Conservation (phyloP, 352 stramenopile genomes). For the Pythium coloratum region DNA sequence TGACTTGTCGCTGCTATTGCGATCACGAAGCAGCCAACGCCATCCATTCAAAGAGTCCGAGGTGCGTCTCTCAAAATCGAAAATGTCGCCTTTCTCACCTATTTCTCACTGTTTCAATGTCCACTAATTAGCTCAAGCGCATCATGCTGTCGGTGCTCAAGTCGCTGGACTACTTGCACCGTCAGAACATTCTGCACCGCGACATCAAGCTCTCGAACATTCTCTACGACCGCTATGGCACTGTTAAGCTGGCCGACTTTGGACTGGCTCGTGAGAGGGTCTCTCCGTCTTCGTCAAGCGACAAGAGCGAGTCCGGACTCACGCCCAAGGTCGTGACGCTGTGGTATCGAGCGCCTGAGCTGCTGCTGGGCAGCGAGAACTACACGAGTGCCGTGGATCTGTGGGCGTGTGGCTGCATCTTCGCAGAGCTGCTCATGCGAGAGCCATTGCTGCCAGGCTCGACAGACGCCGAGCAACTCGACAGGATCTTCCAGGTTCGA, state of each 20-base stretch:
- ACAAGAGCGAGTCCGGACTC: slow-evolving; percentile 51
- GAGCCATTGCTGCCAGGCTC: slow-evolving; percentile 61
- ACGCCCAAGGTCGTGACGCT: slow-evolving; percentile 93
- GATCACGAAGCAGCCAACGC: slow-evolving; percentile 48
- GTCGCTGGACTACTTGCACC: slow-evolving; percentile 76
- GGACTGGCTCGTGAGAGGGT: slow-evolving; percentile 48
- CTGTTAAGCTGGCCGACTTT: slow-evolving; percentile 72
- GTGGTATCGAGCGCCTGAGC: slow-evolving; percentile 94
- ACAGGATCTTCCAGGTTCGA: slow-evolving; percentile 64
- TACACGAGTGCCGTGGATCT: slow-evolving; percentile 93
- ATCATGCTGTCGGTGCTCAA: slow-evolving; percentile 90
- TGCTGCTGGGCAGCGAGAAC: slow-evolving; percentile 82
- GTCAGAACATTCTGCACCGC: slow-evolving; percentile 82
- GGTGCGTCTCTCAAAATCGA: slow-evolving; percentile 31
- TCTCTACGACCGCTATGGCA: slow-evolving; percentile 84
- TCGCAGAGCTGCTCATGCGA: slow-evolving; percentile 54
- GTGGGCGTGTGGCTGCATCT: slow-evolving; percentile 80
- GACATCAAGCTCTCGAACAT: slow-evolving; percentile 97
- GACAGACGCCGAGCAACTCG: slow-evolving; percentile 66
- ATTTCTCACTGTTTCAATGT: background rate
- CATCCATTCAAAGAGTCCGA: slow-evolving; percentile 78
- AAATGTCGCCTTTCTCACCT: background rate
- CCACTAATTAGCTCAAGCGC: slow-evolving; percentile 72
- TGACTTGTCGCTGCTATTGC: slow-evolving; percentile 73
- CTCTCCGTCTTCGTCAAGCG: slow-evolving; percentile 67